phyloP scores from a whole-genome alignment of 768 basidiomycete species.

The Leccinum fibrillosum region DNA sequence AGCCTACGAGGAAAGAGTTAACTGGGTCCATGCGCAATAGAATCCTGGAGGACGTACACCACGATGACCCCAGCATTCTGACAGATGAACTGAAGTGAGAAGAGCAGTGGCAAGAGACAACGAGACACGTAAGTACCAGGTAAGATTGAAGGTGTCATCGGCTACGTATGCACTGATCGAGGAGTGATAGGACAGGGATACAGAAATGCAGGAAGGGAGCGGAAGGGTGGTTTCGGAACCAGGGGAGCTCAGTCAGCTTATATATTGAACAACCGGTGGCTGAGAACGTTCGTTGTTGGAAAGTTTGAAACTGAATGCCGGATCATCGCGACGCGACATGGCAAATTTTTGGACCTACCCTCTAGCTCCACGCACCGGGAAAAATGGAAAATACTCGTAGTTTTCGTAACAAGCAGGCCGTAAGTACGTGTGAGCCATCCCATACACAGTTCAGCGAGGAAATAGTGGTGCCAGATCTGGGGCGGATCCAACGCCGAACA shows the following conservation, averaged over 20 bases:
- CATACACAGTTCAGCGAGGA: neutral
- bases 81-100: neutral
- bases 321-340: constrained; percentile 1
- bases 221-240: neutral
- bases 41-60: constrained; percentile 49
- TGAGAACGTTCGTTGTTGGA: constrained; percentile 12
- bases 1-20: constrained; percentile 50
- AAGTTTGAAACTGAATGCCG: constrained; percentile 1
- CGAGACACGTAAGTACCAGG: constrained; percentile 24
- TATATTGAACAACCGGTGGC: constrained; percentile 23
- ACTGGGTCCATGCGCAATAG: neutral
- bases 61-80: constrained; percentile 81
- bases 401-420: constrained; percentile 13
- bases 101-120: neutral
- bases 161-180: constrained; percentile 3
- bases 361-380: constrained; percentile 1
- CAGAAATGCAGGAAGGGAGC: neutral
- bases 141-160: constrained; percentile 23
- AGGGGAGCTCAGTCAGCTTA: constrained; percentile 12
- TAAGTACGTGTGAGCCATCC: constrained; percentile 1
- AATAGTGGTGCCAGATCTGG: neutral
- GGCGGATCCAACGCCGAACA: neutral
- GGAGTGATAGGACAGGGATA: neutral
- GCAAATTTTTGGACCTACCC: neutral
- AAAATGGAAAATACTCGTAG: neutral